Evolutionary conservation across 306 rosid genomes (phyloP), one percentile per base, ranked within the genome.

Genomic region (Alnus glutinosa): DNA sequence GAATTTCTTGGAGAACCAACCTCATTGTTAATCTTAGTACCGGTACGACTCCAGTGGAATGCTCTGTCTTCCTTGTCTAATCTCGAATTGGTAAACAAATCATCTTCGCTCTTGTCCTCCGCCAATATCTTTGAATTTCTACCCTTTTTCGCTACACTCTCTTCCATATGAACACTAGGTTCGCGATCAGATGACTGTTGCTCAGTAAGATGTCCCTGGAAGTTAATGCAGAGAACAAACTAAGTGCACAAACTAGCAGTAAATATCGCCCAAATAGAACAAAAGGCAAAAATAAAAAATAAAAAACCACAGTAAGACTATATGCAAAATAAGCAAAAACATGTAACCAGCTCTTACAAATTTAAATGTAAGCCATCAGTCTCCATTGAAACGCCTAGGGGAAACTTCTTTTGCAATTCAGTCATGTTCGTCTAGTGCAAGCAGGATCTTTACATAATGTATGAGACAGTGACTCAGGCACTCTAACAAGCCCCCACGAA

Each of bases 261-360:
- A 14, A 55, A 62, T 46, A 70, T 52, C 39, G 71, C 7, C 30
- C 58, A 49, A 23, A 48, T 12, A 75, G 50, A 50, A 66, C 34
- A 3, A 12, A 61, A n/a, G 74, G 70, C 44, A 39, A 39, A 39
- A 39, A 39, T 4, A 39, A 42, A 64, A 19, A 54, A 59, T 64
- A 61, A 54, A 9, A 9, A 52, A 15, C 42, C 55, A 73, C 70
- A 61, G 37, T 79, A 73, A 70, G 55, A 78, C 82, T 50, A 75
- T 62, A 66, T 55, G 81, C 86, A 86, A 80, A 61, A 81, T 36
- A 78, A 75, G 39, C 62, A 81, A 76, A 75, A 71, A 90, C 91
- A 70, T 85, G 66, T 88, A 93, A 88, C 98, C 87, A 91, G 94
- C 90, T 93, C 99, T 96, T 96, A 93, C 99, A 90, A 93, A 96